These are phyloP conservation scores for Eucalyptus fibrosa DNA, from an alignment of 345 rosid genomes.

Conservation along the genomic window DNA sequence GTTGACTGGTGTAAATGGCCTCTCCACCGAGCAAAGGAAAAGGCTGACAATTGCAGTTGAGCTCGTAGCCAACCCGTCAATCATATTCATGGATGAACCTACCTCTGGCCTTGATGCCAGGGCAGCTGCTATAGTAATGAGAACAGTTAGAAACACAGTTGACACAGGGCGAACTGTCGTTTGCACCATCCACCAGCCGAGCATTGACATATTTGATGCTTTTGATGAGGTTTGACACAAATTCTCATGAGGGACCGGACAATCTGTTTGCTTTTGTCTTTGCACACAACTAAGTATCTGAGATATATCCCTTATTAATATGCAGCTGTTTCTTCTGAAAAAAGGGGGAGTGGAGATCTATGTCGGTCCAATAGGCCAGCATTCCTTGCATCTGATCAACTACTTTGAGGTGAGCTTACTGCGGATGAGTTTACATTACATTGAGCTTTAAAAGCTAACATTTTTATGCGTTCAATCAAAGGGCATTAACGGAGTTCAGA, in stretches of 20 bases:
- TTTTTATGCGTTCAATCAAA: not conserved
- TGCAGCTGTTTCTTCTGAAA: conserved; percentile 31
- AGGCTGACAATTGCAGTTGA: conserved; percentile 64
- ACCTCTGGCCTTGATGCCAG: conserved; percentile 73
- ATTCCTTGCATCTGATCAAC: conserved; percentile 33
- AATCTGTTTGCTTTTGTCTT: not conserved
- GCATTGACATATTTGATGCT: conserved; percentile 60
- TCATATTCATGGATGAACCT: conserved; percentile 75
- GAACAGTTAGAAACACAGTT: conserved; percentile 63
- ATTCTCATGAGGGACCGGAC: not conserved
- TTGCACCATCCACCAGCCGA: conserved; percentile 73
- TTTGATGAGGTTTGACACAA: conserved; percentile 43
- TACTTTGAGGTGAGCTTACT: conserved; percentile 41
- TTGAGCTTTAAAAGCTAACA: not conserved
- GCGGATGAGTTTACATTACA: not conserved
- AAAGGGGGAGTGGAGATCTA: conserved; percentile 54
- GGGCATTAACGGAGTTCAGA: conserved; percentile 40
- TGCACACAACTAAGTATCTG: not conserved
- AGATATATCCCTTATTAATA: not conserved
- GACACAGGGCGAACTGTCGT: conserved; percentile 64
- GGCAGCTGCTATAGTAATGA: conserved; percentile 72
- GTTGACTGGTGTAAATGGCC: conserved; percentile 47
- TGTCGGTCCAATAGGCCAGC: conserved; percentile 46
- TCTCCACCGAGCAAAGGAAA: conserved; percentile 54
- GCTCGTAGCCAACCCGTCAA: conserved; percentile 63